Conservation (phyloP, 345 rosid species). For the Eucalyptus microcorys region DNA sequence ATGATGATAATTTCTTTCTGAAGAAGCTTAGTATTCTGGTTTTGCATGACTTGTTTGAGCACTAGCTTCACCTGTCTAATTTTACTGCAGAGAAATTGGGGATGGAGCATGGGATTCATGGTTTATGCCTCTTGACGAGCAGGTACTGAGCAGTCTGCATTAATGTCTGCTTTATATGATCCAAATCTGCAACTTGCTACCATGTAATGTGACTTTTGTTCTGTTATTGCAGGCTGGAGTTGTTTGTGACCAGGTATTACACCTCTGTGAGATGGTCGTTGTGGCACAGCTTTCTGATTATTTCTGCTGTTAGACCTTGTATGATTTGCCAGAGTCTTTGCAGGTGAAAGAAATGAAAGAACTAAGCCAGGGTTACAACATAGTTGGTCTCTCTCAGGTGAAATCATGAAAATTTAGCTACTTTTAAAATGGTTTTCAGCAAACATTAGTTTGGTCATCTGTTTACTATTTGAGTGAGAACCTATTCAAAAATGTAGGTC, state of each 20-base stretch:
- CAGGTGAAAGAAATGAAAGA: constrained; percentile 75
- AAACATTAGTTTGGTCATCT: neutral
- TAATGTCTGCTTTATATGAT: neutral
- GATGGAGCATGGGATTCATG: constrained; percentile 77
- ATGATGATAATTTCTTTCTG: neutral
- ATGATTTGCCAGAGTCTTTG: neutral
- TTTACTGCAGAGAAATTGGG: constrained; percentile 69
- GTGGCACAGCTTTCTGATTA: neutral
- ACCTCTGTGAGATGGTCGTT: neutral
- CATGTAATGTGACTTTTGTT: neutral
- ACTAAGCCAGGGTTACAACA: constrained; percentile 65
- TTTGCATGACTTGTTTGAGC: neutral
- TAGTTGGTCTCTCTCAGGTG: constrained; percentile 94
- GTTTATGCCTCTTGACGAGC: constrained; percentile 76
- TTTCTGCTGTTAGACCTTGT: neutral
- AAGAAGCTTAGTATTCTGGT: neutral
- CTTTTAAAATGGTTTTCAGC: neutral
- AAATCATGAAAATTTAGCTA: neutral
- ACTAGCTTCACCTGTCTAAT: neutral
- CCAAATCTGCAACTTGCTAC: neutral
- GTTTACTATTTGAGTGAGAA: neutral
- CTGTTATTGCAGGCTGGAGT: constrained; percentile 24
- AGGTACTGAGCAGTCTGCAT: constrained; percentile 15
- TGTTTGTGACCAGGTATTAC: constrained; percentile 64
- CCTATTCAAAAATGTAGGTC: neutral